These are phyloP conservation scores for Adansonia madagascariensis DNA, from an alignment of 441 rosid genomes.

Conservation along the genomic window DNA sequence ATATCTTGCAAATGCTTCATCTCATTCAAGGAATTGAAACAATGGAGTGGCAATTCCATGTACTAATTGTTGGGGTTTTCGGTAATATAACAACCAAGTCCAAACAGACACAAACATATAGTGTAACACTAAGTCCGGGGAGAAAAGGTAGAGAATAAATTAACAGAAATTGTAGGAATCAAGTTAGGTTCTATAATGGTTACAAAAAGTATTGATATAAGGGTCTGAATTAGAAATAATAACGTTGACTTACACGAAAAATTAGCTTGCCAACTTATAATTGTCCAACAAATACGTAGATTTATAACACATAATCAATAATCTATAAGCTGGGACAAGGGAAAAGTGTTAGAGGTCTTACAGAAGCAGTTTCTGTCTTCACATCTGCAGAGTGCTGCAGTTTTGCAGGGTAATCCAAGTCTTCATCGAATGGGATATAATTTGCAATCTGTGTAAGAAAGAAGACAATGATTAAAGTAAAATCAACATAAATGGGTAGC, in stretches of 20 bases:
- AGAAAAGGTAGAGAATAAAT: neutral
- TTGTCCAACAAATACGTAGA: constrained; percentile 14
- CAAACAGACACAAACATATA: constrained; percentile 6
- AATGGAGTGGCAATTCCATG: neutral
- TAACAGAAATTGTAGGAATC: constrained; percentile 3
- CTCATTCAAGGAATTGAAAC: constrained; percentile 15
- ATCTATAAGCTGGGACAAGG: constrained; percentile 8
- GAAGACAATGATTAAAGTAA: constrained; percentile 28
- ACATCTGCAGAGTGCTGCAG: constrained; percentile 61
- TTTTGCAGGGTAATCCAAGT: constrained; percentile 90
- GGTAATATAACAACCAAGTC: neutral
- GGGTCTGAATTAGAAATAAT: constrained; percentile 9
- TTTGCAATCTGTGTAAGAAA: constrained; percentile 81
- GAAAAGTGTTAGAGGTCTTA: constrained; percentile 31
- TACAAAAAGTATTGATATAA: neutral
- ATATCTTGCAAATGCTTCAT: neutral
- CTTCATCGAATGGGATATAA: constrained; percentile 73
- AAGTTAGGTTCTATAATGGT: constrained; percentile 15
- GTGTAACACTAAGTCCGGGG: neutral
- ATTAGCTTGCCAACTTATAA: constrained; percentile 12
- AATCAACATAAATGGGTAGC: constrained; percentile 17
- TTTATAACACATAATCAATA: neutral
- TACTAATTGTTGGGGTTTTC: neutral
- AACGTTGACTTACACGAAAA: constrained; percentile 4
- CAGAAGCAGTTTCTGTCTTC: constrained; percentile 54